phyloP scores from a whole-genome alignment of 106 monocot species.

The Allium fistulosum region DNA sequence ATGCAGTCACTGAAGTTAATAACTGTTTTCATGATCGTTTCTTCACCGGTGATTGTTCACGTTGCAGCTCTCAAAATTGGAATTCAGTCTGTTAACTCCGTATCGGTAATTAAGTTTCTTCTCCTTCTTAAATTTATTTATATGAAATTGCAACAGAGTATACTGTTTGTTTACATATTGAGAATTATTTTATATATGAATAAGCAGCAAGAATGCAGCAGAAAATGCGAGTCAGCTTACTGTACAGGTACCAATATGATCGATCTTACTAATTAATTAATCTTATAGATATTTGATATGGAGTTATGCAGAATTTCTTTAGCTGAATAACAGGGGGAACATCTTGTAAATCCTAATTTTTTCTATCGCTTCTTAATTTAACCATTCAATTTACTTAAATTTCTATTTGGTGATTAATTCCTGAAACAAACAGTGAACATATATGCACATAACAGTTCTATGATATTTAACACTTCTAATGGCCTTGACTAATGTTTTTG shows the following conservation, averaged over 20 bases:
- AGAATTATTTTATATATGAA: conserved; percentile 1
- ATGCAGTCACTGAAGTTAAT: conserved; percentile 3
- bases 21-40: background rate
- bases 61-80: conserved; percentile 44
- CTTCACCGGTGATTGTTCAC: background rate
- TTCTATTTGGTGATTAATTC: too few relatives aligned
- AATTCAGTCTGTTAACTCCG: conserved; percentile 15
- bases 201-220: conserved; percentile 40
- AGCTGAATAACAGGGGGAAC: too few relatives aligned
- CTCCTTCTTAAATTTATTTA: background rate
- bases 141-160: too few relatives aligned
- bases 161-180: background rate
- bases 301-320: too few relatives aligned
- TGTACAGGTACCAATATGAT: conserved; percentile 20
- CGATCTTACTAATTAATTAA: background rate
- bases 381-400: too few relatives aligned
- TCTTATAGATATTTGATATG: too few relatives aligned
- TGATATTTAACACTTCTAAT: too few relatives aligned
- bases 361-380: too few relatives aligned
- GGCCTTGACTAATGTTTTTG: too few relatives aligned
- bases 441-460: too few relatives aligned
- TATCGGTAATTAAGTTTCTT: conserved; percentile 13
- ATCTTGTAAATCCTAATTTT: too few relatives aligned
- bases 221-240: conserved; percentile 49
- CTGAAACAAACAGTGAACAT: too few relatives aligned